Conservation (phyloP, 768 basidiomycete species). For the Kwoniella mangroviensis region DNA sequence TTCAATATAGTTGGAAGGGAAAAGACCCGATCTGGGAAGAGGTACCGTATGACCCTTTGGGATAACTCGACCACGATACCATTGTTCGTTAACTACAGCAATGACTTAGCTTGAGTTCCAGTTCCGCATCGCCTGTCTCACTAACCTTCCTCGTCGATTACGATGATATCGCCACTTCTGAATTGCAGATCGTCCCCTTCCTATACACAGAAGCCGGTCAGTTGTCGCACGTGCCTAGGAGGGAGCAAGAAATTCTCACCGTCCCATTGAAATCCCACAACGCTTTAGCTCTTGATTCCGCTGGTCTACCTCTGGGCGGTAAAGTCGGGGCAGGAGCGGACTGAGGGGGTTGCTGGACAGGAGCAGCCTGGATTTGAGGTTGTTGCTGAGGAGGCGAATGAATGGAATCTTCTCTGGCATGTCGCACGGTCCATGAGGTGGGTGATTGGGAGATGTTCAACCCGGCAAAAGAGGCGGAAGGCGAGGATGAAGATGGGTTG, state of each 20-base stretch:
- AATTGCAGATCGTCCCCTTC: constrained; percentile 81
- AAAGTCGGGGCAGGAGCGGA: constrained; percentile 15
- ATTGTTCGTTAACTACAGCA: constrained; percentile 65
- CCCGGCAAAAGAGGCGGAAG: constrained; percentile 19
- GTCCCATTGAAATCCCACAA: constrained; percentile 52
- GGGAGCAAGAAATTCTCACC: constrained; percentile 23
- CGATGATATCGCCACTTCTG: constrained; percentile 71
- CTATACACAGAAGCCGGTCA: constrained; percentile 56
- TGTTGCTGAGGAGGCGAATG: constrained; percentile 5
- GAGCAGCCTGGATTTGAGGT: constrained; percentile 11
- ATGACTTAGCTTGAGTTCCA: constrained; percentile 70
- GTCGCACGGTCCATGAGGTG: constrained; percentile 26
- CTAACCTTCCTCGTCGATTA: constrained; percentile 68
- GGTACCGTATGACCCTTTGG: constrained; percentile 41
- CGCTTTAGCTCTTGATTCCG: constrained; percentile 31
- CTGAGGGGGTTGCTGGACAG: neutral
- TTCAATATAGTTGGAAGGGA: constrained; percentile 51
- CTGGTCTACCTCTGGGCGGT: constrained; percentile 28
- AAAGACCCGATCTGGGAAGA: constrained; percentile 41
- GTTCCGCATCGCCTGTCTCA: constrained; percentile 59
- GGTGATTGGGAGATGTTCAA: constrained; percentile 20
- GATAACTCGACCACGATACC: constrained; percentile 69
- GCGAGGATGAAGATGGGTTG: constrained; percentile 2
- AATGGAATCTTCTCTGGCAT: constrained; percentile 14
- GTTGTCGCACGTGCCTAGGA: neutral